phyloP scores from a whole-genome alignment of 2,329 filamentous ascomycete species.

The Teratosphaeria pseudoeucalypti region DNA sequence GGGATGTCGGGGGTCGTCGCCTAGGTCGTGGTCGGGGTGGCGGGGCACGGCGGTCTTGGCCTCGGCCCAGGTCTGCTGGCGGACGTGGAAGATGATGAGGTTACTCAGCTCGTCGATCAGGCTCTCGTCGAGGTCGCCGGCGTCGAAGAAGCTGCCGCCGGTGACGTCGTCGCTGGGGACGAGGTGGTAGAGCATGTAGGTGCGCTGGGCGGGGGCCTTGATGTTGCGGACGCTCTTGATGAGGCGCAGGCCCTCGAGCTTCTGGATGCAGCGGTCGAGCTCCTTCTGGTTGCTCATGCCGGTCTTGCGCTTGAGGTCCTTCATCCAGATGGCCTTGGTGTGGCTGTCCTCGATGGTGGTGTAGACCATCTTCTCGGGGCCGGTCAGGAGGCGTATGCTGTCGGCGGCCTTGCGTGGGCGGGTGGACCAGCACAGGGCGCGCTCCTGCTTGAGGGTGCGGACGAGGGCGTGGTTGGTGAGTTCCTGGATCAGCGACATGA shows the following conservation, averaged over 20 bases:
- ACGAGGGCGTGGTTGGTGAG: conserved; percentile 22
- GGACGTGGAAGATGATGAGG: conserved; percentile 64
- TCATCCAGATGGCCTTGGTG: conserved; percentile 81
- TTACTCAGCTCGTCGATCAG: conserved; percentile 71
- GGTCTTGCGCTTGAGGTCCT: conserved; percentile 63
- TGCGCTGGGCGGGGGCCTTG: conserved; percentile 82
- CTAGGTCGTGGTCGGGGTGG: not conserved
- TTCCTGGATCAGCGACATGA: conserved; percentile 23
- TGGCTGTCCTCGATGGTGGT: conserved; percentile 78
- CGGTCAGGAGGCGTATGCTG: conserved; percentile 37
- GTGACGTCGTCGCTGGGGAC: conserved; percentile 81
- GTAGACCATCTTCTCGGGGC: conserved; percentile 78
- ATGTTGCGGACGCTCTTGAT: conserved; percentile 87
- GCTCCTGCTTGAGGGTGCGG: conserved; percentile 19
- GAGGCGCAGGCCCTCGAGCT: conserved; percentile 68
- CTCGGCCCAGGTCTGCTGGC: conserved; percentile 59
- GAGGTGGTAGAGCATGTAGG: conserved; percentile 85
- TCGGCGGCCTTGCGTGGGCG: conserved; percentile 15
- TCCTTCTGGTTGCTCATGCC: conserved; percentile 66
- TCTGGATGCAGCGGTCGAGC: conserved; percentile 54
- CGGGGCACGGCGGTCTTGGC: conserved; percentile 17
- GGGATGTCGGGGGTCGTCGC: not conserved
- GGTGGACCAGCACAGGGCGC: conserved; percentile 21
- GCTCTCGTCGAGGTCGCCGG: conserved; percentile 77
- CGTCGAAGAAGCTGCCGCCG: conserved; percentile 89